Evolutionary conservation across 1,284 basidiomycete genomes (phyloP).

Genomic region (Lentinula novae-zelandiae): DNA sequence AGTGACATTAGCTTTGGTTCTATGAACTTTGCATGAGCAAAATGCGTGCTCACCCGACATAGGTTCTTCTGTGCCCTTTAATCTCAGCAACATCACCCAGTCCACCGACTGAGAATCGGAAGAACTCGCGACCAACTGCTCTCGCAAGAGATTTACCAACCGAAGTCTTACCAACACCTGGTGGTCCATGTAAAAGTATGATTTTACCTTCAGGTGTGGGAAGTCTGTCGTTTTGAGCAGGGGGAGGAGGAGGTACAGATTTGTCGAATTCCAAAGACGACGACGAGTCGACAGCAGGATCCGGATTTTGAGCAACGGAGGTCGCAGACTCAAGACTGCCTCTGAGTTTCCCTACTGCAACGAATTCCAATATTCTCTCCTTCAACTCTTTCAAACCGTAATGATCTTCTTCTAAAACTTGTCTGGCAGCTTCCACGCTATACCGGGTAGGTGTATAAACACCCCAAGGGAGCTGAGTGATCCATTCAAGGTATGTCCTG

Average conservation of each 20-base stretch:
- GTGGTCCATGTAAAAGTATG: constrained; percentile 93
- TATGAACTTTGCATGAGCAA: not conserved
- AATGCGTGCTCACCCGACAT: constrained; percentile 70
- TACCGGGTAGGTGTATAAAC: constrained; percentile 94
- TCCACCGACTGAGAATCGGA: constrained; percentile 96
- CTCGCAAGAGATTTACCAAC: constrained; percentile 94
- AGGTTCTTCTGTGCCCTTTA: constrained; percentile 96
- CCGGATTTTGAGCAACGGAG: not conserved
- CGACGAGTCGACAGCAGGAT: not conserved
- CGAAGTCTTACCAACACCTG: constrained; percentile 94
- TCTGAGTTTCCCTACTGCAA: constrained; percentile 94
- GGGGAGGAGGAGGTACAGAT: not conserved
- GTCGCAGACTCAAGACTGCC: constrained; percentile 67
- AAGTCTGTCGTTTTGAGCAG: not conserved
- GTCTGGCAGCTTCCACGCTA: constrained; percentile 80
- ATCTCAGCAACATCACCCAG: constrained; percentile 98
- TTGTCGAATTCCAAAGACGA: not conserved
- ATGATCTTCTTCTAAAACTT: constrained; percentile 93
- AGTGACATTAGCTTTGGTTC: not conserved
- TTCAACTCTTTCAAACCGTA: constrained; percentile 97
- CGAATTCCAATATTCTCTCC: constrained; percentile 95
- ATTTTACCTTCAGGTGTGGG: constrained; percentile 80
- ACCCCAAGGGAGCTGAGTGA: constrained; percentile 98
- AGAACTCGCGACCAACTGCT: constrained; percentile 85
- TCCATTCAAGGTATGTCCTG: constrained; percentile 93